Percentiles rank a stretch among this genome's conserved stretches.
Conservation (phyloP, 305 asterid species). For the Fraxinus baroniana region DNA sequence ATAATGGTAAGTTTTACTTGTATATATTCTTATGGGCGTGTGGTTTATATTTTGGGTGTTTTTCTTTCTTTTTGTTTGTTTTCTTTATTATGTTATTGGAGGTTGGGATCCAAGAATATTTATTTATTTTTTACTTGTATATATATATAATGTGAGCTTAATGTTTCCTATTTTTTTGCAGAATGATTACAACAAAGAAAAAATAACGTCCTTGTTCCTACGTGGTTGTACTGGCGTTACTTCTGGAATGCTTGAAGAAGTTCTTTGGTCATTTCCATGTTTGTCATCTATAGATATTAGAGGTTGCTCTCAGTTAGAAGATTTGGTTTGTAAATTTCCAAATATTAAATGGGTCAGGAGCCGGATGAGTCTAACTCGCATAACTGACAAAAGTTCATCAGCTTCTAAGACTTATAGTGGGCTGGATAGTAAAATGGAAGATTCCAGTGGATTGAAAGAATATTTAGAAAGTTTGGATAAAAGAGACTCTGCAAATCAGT, state of each 20-base stretch:
- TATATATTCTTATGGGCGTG: constrained; percentile 1
- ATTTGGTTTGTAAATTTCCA: constrained; percentile 73
- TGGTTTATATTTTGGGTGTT: background rate
- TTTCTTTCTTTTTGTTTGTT: background rate
- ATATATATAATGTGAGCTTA: constrained; percentile 21
- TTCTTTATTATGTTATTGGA: background rate
- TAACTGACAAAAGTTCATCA: constrained; percentile 48
- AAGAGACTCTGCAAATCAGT: constrained; percentile 84
- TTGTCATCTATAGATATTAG: constrained; percentile 79
- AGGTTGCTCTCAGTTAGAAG: constrained; percentile 91
- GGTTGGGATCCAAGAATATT: background rate
- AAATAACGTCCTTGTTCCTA: constrained; percentile 64
- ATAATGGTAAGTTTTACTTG: constrained; percentile 62
- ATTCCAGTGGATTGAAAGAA: constrained; percentile 88
- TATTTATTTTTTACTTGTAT: background rate
- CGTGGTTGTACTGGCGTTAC: constrained; percentile 83
- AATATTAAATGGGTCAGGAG: constrained; percentile 71
- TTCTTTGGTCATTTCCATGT: constrained; percentile 60
- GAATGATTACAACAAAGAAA: constrained; percentile 76
- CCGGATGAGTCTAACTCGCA: constrained; percentile 56
- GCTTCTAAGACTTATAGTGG: constrained; percentile 32
- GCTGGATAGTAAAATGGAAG: constrained; percentile 53
- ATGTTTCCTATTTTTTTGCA: constrained; percentile 43
- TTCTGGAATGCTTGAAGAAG: constrained; percentile 70
- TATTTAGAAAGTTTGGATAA: constrained; percentile 93